Percentiles rank a stretch among this genome's conserved stretches.
phyloP scores from a whole-genome alignment of 352 stramenopile genomes.

The Pythium aquatile region DNA sequence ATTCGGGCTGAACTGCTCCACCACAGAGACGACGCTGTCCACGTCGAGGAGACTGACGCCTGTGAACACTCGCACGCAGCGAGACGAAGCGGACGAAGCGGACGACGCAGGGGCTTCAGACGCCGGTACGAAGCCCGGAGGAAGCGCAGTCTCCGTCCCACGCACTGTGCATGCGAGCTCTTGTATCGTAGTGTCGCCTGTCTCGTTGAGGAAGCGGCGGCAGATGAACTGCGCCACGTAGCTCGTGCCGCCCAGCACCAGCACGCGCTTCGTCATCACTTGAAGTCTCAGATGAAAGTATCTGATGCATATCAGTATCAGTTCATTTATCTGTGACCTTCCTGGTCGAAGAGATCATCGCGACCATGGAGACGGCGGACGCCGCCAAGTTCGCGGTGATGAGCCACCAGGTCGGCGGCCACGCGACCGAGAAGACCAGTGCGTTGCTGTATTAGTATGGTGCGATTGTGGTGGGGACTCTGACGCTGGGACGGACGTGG shows the following conservation, averaged over 20 bases:
- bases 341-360: neutral
- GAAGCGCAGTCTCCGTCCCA: conserved; percentile 20
- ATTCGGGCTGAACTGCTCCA: conserved; percentile 38
- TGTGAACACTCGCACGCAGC: conserved; percentile 40
- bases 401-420: conserved; percentile 77
- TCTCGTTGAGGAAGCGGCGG: conserved; percentile 26
- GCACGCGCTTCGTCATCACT: conserved; percentile 31
- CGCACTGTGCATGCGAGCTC: conserved; percentile 47
- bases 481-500: neutral
- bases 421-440: conserved; percentile 72
- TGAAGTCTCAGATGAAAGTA: conserved; percentile 2
- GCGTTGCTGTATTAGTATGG: conserved; percentile 1
- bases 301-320: conserved; percentile 7
- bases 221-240: conserved; percentile 72
- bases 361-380: conserved; percentile 16
- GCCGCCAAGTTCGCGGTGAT: conserved; percentile 44
- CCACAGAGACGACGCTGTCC: conserved; percentile 30
- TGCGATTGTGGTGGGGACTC: neutral
- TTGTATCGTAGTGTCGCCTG: neutral
- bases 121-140: conserved; percentile 28
- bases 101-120: neutral
- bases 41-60: conserved; percentile 38
- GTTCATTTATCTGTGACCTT: neutral
- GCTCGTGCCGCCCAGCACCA: conserved; percentile 58
- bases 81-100: neutral